A percentile compares a stretch with the other conserved stretches of the same genome.
Evolutionary conservation across 2,329 filamentous ascomycete species (phyloP).

Genomic region (Microdochium paspali): DNA sequence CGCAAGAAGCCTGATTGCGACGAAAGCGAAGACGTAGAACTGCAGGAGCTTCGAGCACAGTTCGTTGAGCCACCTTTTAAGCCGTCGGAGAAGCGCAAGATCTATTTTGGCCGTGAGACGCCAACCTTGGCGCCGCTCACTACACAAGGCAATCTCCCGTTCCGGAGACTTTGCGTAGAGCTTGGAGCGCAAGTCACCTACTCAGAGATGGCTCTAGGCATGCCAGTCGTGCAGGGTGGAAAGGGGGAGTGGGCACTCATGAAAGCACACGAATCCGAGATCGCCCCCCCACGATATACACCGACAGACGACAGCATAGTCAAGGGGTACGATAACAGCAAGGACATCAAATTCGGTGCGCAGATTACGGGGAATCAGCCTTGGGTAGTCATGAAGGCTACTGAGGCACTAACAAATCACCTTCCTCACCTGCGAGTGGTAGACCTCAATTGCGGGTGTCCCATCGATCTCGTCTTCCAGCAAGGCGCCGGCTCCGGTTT

Average conservation of each 20-base stretch:
- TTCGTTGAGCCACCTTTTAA: conserved; percentile 82
- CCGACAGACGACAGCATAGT: conserved; percentile 46
- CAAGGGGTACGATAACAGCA: conserved; percentile 69
- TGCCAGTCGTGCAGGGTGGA: conserved; percentile 81
- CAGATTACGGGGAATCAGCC: conserved; percentile 91
- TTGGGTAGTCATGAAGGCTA: conserved; percentile 81
- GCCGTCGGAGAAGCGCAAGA: conserved; percentile 83
- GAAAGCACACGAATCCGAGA: conserved; percentile 82
- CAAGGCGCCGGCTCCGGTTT: conserved; percentile 84
- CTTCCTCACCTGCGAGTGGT: conserved; percentile 82
- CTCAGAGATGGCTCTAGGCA: conserved; percentile 94
- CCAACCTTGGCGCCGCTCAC: conserved; percentile 90
- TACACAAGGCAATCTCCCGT: conserved; percentile 93
- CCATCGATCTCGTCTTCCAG: conserved; percentile 88
- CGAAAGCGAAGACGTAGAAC: conserved; percentile 19
- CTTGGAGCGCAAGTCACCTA: conserved; percentile 90
- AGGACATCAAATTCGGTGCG: conserved; percentile 80
- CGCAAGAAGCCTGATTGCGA: conserved; percentile 27
- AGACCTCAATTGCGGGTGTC: conserved; percentile 94
- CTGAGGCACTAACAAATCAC: conserved; percentile 67
- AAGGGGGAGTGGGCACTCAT: conserved; percentile 92
- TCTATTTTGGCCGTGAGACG: conserved; percentile 93
- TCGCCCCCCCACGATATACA: conserved; percentile 59
- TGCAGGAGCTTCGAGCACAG: conserved; percentile 64
- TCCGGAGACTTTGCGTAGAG: conserved; percentile 80